Evolutionary conservation across 257 asterid genomes (phyloP).

Genomic region (Solanum habrochaites): DNA sequence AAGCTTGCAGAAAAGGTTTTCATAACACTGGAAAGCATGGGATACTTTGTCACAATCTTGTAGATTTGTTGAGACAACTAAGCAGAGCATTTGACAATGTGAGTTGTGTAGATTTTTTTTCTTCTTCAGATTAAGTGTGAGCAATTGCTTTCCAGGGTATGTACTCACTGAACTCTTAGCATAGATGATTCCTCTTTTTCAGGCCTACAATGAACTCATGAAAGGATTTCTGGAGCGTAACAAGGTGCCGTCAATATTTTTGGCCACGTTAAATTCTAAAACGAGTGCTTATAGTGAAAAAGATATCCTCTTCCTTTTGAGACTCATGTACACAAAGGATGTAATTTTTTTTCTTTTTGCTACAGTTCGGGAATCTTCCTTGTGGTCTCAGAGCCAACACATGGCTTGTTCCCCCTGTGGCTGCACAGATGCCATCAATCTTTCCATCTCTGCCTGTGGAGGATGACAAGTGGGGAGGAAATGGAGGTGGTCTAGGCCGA

Average conservation of each 20-base stretch:
- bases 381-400: slow-evolving; percentile 94
- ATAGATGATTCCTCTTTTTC: slow-evolving; percentile 11
- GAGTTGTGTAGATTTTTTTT: neutral
- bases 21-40: slow-evolving; percentile 61
- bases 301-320: neutral
- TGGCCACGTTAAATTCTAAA: neutral
- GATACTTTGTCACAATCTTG: slow-evolving; percentile 77
- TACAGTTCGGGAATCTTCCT: slow-evolving; percentile 93
- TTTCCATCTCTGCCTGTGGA: slow-evolving; percentile 82
- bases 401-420: slow-evolving; percentile 88
- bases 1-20: slow-evolving; percentile 78
- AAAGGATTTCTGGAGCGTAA: slow-evolving; percentile 88
- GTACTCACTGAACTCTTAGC: neutral
- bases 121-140: neutral
- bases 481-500: slow-evolving; percentile 92
- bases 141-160: neutral
- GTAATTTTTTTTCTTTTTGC: neutral
- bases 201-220: slow-evolving; percentile 90
- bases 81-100: slow-evolving; percentile 93
- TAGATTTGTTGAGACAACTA: slow-evolving; percentile 81
- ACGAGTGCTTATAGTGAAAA: neutral
- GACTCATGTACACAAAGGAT: neutral
- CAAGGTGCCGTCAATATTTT: slow-evolving; percentile 46
- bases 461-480: slow-evolving; percentile 92
- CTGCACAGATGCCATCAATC: slow-evolving; percentile 54